phyloP scores from a whole-genome alignment of 202 grass and related monocot genomes.

The Setaria italica region DNA sequence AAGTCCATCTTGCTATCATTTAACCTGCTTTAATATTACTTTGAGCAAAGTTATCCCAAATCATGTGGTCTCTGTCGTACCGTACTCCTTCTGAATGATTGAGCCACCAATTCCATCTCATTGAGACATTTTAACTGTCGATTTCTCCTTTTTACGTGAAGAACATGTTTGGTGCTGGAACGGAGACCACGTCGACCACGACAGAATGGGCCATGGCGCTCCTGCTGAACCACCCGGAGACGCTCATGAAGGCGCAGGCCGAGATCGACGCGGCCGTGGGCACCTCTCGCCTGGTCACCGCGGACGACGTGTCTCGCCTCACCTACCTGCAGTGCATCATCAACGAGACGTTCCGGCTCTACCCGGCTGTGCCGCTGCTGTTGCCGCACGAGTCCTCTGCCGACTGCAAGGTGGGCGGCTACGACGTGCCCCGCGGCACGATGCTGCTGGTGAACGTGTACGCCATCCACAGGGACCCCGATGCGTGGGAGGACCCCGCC shows the following conservation, averaged over 20 bases:
- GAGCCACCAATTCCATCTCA: no score
- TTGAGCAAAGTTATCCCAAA: no score
- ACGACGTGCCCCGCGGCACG: conserved; percentile 41
- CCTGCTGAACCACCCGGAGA: conserved; percentile 50
- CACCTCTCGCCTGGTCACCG: conserved; percentile 6
- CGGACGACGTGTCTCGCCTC: conserved; percentile 43
- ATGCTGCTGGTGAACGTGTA: conserved; percentile 55
- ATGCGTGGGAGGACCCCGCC: background rate
- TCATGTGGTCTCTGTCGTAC: no score
- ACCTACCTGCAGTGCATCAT: conserved; percentile 49
- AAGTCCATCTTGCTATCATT: background rate
- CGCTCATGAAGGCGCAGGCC: conserved; percentile 38
- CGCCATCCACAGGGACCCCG: conserved; percentile 49
- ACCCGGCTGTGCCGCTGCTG: conserved; percentile 44
- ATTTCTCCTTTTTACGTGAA: background rate
- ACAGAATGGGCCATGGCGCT: conserved; percentile 70
- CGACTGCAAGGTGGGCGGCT: conserved; percentile 42
- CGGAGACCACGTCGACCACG: conserved; percentile 46
- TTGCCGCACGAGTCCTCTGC: conserved; percentile 50
- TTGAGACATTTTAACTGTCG: no score
- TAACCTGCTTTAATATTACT: no score
- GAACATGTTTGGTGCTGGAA: conserved; percentile 51
- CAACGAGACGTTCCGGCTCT: conserved; percentile 56
- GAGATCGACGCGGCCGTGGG: conserved; percentile 52
- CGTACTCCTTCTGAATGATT: no score